These are phyloP conservation scores for Coprinopsis cinerea DNA, from an alignment of 768 basidiomycete genomes.

Conservation along the genomic window DNA sequence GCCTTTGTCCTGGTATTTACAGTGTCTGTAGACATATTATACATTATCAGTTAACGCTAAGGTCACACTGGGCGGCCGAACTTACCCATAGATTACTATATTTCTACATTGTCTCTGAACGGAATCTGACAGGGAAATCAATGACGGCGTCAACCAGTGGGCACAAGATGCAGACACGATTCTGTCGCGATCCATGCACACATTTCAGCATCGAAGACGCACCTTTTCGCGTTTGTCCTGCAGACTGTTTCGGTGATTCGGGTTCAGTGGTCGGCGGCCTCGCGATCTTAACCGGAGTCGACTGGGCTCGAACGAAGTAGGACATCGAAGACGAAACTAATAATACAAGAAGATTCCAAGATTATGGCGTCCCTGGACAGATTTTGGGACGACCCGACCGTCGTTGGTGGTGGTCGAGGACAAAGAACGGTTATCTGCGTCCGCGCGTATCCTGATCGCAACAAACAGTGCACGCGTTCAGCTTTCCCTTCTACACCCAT, in stretches of 20 bases:
- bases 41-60: not conserved
- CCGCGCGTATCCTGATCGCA: not conserved
- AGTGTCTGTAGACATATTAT: slow-evolving; percentile 44
- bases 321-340: slow-evolving; percentile 40
- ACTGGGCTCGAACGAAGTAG: slow-evolving; percentile 62
- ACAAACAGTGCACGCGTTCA: slow-evolving; percentile 1
- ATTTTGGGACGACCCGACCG: not conserved
- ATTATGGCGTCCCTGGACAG: not conserved
- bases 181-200: too few relatives aligned
- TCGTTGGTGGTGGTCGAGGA: not conserved
- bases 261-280: slow-evolving; percentile 43
- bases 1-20: slow-evolving; percentile 83
- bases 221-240: slow-evolving; percentile 45
- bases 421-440: not conserved
- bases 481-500: not conserved
- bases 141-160: too few relatives aligned
- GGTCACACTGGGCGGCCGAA: not conserved
- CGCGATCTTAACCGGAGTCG: slow-evolving; percentile 67
- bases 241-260: slow-evolving; percentile 24
- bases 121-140: slow-evolving; percentile 39
- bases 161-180: too few relatives aligned
- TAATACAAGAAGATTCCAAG: slow-evolving; percentile 4
- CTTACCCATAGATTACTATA: slow-evolving; percentile 85
- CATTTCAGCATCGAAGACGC: slow-evolving; percentile 14
- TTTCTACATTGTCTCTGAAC: slow-evolving; percentile 83